Conservation (phyloP, 306 rosid genomes). For the Cercis canadensis region DNA sequence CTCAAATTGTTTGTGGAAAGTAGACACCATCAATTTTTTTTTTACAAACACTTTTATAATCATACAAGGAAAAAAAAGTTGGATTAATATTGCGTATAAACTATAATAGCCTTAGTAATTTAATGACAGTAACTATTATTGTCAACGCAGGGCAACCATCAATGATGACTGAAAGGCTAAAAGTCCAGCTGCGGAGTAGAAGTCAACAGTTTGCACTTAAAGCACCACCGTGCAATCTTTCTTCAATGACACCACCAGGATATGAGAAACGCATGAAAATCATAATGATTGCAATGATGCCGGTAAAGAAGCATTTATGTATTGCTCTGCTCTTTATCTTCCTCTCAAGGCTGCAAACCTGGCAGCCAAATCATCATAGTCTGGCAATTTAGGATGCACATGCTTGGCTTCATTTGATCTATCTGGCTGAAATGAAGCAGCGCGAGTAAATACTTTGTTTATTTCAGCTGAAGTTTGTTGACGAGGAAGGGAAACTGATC, state of each 20-base stretch:
- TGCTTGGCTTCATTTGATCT: conserved; percentile 66
- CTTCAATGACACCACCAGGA: conserved; percentile 25
- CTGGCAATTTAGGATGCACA: conserved; percentile 96
- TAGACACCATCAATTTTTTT: conserved; percentile 9
- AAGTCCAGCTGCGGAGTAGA: conserved; percentile 32
- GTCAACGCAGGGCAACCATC: no score
- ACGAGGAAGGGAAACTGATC: conserved; percentile 79
- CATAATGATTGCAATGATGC: conserved; percentile 31
- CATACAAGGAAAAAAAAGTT: conserved; percentile 25
- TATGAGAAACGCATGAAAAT: conserved; percentile 32
- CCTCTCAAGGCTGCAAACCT: conserved; percentile 87
- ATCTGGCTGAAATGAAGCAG: conserved; percentile 84
- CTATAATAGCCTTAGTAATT: conserved; percentile 24
- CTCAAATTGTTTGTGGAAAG: conserved; percentile 8
- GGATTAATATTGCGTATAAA: conserved; percentile 3
- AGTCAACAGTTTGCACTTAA: no score
- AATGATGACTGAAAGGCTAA: conserved; percentile 11
- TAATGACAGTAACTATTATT: no score
- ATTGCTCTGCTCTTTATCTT: conserved; percentile 44
- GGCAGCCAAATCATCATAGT: conserved; percentile 86
- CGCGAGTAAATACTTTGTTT: conserved; percentile 70
- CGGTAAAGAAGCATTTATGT: conserved; percentile 30
- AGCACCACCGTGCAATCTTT: conserved; percentile 22
- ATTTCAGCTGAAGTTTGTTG: conserved; percentile 55
- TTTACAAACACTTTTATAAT: conserved; percentile 30